Base-by-base conservation (phyloP, 2,329 filamentous ascomycete species). In the Alternaria arborescens region DNA sequence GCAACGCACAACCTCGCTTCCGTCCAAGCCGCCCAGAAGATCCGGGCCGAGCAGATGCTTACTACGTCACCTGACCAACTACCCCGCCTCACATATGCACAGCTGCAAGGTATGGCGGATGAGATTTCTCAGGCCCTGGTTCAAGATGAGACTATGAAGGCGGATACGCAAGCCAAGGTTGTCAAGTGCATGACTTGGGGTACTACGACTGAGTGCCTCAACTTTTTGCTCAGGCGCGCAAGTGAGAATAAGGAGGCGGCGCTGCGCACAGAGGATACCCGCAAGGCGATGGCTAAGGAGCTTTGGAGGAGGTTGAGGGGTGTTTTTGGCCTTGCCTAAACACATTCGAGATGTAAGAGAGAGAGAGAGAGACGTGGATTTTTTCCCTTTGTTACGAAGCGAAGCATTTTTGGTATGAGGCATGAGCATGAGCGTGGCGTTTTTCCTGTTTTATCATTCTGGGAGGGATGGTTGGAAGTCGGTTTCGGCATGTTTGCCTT, bases 61-160 rank as follows among this genome's bases (percentile, higher is more conserved):
- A 50, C 59, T 73, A 71, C 4, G 73, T 78, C 41, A 62, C 83
- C 62, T 41, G 53, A 64, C 18, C 42, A 61, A 1, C 68, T 76
- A 1, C 74, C 73, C 0, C 64, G 69, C 3, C 78, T 87, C 10
- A 78, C 80, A 0, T 93, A 92, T 77, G 91, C 91, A 3, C 94
- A 97, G 80, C 86, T 97, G 1, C 91, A 94, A 82, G 94, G 94
- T 41, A 98, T 98, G 94, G 94, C 94, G 1, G 94, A 98, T 70
- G 94, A 97, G 75, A 88, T 98, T 53, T 93, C 90, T 58, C 85
- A 85, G 66, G 79, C 80, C 3, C 75, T 88, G 0, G 75, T 88
- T 16, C 79, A 85, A 58, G 79, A 80, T 30, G 68, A 74, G 20
- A 67, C 77, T 71, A 70, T 77, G 55, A 64, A 78, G 71, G 70